phyloP scores from a whole-genome alignment of 352 stramenopile genomes.

The Saprolegnia diclina region DNA sequence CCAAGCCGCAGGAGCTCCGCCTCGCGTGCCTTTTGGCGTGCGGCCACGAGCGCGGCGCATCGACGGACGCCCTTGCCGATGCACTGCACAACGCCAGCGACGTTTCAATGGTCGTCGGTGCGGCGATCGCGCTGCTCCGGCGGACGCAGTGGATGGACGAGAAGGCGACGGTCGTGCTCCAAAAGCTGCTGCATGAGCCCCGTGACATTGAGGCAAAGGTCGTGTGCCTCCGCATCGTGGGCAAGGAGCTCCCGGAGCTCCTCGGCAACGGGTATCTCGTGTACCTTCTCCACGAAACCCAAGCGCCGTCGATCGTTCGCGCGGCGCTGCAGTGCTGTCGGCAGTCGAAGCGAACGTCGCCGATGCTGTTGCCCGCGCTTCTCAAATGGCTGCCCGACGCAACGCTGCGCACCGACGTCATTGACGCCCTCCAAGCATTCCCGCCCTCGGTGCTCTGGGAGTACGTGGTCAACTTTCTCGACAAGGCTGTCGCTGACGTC shows the following conservation, averaged over 20 bases:
- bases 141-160: constrained; percentile 84
- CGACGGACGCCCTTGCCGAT: not conserved
- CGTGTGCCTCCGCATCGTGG: constrained; percentile 74
- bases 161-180: constrained; percentile 70
- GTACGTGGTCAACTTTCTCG: constrained; percentile 22
- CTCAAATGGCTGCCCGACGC: constrained; percentile 75
- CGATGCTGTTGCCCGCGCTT: constrained; percentile 78
- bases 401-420: constrained; percentile 53
- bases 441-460: constrained; percentile 56
- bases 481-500: constrained; percentile 2
- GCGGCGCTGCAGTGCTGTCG: constrained; percentile 76
- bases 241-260: constrained; percentile 72
- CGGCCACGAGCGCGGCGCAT: constrained; percentile 44
- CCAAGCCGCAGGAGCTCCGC: constrained; percentile 45
- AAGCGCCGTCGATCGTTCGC: constrained; percentile 60
- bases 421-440: constrained; percentile 64
- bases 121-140: constrained; percentile 63
- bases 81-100: constrained; percentile 31
- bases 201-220: constrained; percentile 62
- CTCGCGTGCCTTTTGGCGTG: constrained; percentile 70
- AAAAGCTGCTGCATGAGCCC: constrained; percentile 65
- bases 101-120: constrained; percentile 60
- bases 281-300: constrained; percentile 69
- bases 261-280: constrained; percentile 78
- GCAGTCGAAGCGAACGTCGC: constrained; percentile 62